These are phyloP conservation scores for Pseudocercospora musae DNA, from an alignment of 2,329 filamentous ascomycete genomes.

Conservation along the genomic window DNA sequence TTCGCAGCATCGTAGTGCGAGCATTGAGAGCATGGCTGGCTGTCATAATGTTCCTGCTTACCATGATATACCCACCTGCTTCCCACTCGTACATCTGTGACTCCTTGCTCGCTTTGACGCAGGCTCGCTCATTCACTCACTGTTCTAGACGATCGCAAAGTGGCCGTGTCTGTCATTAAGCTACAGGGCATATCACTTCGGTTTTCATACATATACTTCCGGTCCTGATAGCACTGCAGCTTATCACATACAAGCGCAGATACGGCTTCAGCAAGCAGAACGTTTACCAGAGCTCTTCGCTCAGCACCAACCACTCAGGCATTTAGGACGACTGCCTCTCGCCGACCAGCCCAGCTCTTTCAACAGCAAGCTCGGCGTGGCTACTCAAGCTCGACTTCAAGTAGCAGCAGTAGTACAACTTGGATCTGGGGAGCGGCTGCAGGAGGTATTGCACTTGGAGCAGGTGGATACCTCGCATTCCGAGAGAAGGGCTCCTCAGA, in stretches of 20 bases:
- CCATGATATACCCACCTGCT: neutral
- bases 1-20: neutral
- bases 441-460: constrained; percentile 59
- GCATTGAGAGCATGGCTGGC: neutral
- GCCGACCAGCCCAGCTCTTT: constrained; percentile 60
- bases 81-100: neutral
- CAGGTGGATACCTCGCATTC: constrained; percentile 65
- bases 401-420: constrained; percentile 39
- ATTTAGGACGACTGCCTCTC: constrained; percentile 56
- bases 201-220: neutral
- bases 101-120: neutral
- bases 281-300: constrained; percentile 40
- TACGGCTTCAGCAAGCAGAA: constrained; percentile 40
- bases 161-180: neutral
- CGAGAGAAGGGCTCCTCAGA: constrained; percentile 49
- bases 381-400: constrained; percentile 59
- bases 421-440: constrained; percentile 58
- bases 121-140: neutral
- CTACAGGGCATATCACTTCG: neutral
- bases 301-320: constrained; percentile 47
- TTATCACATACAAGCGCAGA: constrained; percentile 1
- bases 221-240: neutral
- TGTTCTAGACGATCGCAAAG: neutral
- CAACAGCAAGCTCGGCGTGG: constrained; percentile 71
- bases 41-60: constrained; percentile 1